These are phyloP conservation scores for Suillus tomentosus DNA, from an alignment of 768 basidiomycete genomes.

Conservation along the genomic window DNA sequence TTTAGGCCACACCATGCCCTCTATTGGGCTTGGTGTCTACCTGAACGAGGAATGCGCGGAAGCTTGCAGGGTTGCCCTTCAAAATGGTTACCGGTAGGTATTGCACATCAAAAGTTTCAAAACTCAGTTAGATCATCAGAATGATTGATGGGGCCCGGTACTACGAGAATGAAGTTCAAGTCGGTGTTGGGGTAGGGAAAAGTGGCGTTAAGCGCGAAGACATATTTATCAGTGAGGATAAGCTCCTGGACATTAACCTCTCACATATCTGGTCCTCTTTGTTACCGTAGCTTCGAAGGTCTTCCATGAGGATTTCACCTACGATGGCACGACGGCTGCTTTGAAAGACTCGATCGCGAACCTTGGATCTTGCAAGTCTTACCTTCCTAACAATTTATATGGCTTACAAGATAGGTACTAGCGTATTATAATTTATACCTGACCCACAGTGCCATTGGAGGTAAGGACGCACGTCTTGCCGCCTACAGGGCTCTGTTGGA, in stretches of 20 bases:
- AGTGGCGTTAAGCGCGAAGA: constrained; percentile 52
- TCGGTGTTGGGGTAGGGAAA: constrained; percentile 53
- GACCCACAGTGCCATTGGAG: constrained; percentile 66
- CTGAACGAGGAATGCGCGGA: constrained; percentile 14
- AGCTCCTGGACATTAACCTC: background rate
- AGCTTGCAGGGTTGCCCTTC: constrained; percentile 15
- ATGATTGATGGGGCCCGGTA: constrained; percentile 60
- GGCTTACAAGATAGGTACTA: constrained; percentile 25
- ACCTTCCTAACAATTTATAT: background rate
- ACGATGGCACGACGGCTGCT: constrained; percentile 52
- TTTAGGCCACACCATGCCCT: constrained; percentile 20
- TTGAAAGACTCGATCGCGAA: constrained; percentile 56
- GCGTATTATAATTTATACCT: constrained; percentile 68
- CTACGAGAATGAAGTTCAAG: constrained; percentile 59
- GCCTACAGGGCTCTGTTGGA: constrained; percentile 70
- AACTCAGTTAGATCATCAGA: constrained; percentile 13
- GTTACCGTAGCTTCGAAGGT: constrained; percentile 11
- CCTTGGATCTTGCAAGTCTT: constrained; percentile 50
- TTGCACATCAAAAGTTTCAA: background rate
- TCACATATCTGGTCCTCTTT: background rate
- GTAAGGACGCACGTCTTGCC: constrained; percentile 55
- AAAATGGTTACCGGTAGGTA: constrained; percentile 15
- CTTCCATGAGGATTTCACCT: constrained; percentile 24
- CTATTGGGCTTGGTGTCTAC: constrained; percentile 18
- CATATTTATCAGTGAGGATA: constrained; percentile 57